Base-by-base conservation (phyloP, 164 flowering plant species). In the Paratinospora sagittata region DNA sequence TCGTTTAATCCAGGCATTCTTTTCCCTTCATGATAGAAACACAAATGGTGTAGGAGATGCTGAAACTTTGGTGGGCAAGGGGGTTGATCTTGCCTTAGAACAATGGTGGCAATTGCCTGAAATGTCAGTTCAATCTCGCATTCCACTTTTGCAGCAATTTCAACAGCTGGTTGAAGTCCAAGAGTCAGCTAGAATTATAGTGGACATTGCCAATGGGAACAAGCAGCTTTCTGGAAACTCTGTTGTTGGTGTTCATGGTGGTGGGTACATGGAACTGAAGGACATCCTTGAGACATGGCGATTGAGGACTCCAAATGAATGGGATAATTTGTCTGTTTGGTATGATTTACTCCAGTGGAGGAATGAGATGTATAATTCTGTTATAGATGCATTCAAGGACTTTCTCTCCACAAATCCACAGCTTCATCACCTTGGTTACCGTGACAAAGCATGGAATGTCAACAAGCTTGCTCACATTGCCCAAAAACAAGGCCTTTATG, bases 211-310 rank as follows among this genome's bases (percentile, higher is more conserved):
- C 43, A 88, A 86, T 82, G 99, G 99, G 43, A 93, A 74, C 84
- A 96, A 93, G 65, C 83, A 81, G 79, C 80, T 68, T 72, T 74
- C 97, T 45, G 92, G 90, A 27, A 85, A 70, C 76, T 79, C 97
- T 71, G 82, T 69, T 36, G 87, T 67, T 65, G 91, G 90, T 72
- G 89, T 76, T 37, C 93, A 87, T 78, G 86, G 91, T 61, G 87
- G 90, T 72, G 80, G 85, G 3, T 96, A 91, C 83, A 86, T 90
- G 70, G 99, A 96, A 82, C 91, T 96, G 41, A 96, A 91, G 81
- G 98, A 96, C 71, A 96, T 96, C 69, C 92, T 93, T 65, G 99
- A 93, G 82, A 93, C 99, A 34, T 96, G 99, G 99, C 89, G 99
- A 73, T 85, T 93, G 16, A 83, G 99, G 77, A 91, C 92, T 47